phyloP scores from a whole-genome alignment of 2,329 filamentous ascomycete species.

The Domatiomyces globalis region DNA sequence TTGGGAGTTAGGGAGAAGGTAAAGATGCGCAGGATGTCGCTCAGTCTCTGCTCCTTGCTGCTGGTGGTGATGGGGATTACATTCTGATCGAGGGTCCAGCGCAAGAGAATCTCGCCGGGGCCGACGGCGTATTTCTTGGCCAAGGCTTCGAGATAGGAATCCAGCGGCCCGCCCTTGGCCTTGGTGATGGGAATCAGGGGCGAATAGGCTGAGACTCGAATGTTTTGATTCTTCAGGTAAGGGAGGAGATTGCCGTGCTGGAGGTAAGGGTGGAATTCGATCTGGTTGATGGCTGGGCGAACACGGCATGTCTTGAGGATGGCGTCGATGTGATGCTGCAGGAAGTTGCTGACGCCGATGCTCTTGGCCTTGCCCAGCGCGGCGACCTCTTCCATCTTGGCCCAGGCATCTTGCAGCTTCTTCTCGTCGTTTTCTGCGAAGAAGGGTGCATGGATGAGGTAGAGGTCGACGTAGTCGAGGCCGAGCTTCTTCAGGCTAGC shows the following conservation, averaged over 20 bases:
- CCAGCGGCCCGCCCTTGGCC: conserved; percentile 41
- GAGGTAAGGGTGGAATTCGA: conserved; percentile 35
- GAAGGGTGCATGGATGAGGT: conserved; percentile 49
- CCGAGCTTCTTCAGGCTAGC: conserved; percentile 45
- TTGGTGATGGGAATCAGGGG: conserved; percentile 39
- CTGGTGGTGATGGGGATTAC: conserved; percentile 46
- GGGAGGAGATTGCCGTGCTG: conserved; percentile 30
- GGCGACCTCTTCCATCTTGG: conserved; percentile 45
- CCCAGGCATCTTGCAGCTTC: conserved; percentile 45
- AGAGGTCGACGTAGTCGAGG: conserved; percentile 50
- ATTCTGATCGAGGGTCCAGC: conserved; percentile 50
- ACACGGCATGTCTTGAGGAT: conserved; percentile 33
- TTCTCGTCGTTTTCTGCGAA: conserved; percentile 37
- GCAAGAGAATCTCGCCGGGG: conserved; percentile 41
- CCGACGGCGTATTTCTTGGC: conserved; percentile 49
- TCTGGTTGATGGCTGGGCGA: conserved; percentile 30
- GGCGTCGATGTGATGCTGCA: conserved; percentile 40
- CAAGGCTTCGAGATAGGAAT: conserved; percentile 36
- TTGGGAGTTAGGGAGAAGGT: conserved; percentile 45
- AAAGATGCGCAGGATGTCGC: conserved; percentile 41
- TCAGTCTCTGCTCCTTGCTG: conserved; percentile 44
- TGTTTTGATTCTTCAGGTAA: conserved; percentile 29
- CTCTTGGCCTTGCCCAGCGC: conserved; percentile 43
- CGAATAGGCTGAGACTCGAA: conserved; percentile 29
- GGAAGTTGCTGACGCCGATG: conserved; percentile 51